Evolutionary conservation across 495 filamentous ascomycete genomes (phyloP).

Genomic region (Thozetella sp.): DNA sequence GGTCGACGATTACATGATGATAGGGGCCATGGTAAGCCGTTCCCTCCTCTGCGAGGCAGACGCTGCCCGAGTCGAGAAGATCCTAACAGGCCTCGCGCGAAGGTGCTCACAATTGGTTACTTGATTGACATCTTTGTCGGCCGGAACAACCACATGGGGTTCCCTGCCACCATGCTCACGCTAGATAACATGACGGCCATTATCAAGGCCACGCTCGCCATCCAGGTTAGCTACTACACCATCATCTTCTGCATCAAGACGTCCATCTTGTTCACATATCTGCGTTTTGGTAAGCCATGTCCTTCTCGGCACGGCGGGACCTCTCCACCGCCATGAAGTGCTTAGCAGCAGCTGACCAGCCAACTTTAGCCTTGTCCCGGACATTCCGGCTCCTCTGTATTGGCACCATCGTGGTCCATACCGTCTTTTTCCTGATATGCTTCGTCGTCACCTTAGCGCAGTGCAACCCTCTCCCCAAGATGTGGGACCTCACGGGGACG

Average conservation of each 20-base stretch:
- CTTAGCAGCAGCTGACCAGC: neutral
- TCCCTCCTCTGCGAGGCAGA: neutral
- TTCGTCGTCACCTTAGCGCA: constrained; percentile 39
- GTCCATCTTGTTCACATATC: constrained; percentile 50
- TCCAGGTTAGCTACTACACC: constrained; percentile 46
- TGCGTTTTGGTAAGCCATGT: constrained; percentile 41
- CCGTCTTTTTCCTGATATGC: constrained; percentile 35
- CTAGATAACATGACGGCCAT: constrained; percentile 27
- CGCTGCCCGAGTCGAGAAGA: neutral
- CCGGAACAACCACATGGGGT: constrained; percentile 26
- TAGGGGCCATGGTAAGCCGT: constrained; percentile 25
- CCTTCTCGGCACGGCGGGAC: too few species aligned
- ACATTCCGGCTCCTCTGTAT: constrained; percentile 29
- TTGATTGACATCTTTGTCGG: constrained; percentile 27
- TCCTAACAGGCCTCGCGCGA: constrained; percentile 6
- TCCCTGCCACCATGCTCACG: constrained; percentile 25
- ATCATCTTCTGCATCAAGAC: constrained; percentile 39
- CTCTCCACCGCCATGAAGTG: neutral
- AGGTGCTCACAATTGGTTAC: constrained; percentile 35
- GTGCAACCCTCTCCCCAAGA: constrained; percentile 42
- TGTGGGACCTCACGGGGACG: constrained; percentile 43
- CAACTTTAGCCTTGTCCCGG: constrained; percentile 19
- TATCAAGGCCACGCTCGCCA: constrained; percentile 37
- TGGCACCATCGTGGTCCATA: constrained; percentile 35
- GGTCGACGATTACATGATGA: constrained; percentile 32